Evolutionary conservation across 805 yeast genomes (phyloP).

Genomic region (Lipomyces yamanashiensis): DNA sequence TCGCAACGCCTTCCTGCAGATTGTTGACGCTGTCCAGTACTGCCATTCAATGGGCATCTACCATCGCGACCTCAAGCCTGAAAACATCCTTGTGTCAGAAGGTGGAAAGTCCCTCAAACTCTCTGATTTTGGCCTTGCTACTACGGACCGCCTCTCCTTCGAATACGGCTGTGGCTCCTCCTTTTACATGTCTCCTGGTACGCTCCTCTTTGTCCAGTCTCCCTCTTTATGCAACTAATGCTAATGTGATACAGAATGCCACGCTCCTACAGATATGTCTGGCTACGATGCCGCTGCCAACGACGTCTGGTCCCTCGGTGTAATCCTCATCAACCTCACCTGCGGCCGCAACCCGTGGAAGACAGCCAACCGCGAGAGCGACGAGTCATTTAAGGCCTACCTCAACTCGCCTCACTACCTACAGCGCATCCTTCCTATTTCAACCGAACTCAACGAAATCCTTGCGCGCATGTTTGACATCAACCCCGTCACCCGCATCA

Average conservation of each 20-base stretch:
- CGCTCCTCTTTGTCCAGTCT: not conserved
- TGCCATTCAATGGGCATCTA: constrained; percentile 83
- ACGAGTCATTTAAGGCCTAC: constrained; percentile 68
- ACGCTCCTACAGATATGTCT: constrained; percentile 4
- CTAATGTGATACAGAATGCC: constrained; percentile 17
- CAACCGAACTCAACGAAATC: constrained; percentile 61
- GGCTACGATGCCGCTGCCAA: constrained; percentile 58
- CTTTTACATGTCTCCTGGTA: constrained; percentile 92
- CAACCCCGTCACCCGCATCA: constrained; percentile 37
- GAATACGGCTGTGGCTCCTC: constrained; percentile 84
- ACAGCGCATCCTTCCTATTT: constrained; percentile 71
- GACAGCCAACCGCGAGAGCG: constrained; percentile 61
- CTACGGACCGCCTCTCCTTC: constrained; percentile 63
- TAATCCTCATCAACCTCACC: constrained; percentile 75
- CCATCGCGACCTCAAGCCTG: constrained; percentile 96
- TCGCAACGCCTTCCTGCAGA: constrained; percentile 69
- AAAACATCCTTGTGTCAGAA: constrained; percentile 74
- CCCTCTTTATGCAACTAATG: not conserved
- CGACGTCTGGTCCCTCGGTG: constrained; percentile 83
- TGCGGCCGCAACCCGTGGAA: constrained; percentile 92
- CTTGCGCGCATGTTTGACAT: constrained; percentile 46
- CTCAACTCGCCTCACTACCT: constrained; percentile 59
- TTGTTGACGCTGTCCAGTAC: constrained; percentile 79
- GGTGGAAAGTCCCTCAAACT: constrained; percentile 61
- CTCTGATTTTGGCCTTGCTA: constrained; percentile 91